Evolutionary conservation across 2,329 filamentous ascomycete species (phyloP).

Genomic region (Fusarium scirpi): DNA sequence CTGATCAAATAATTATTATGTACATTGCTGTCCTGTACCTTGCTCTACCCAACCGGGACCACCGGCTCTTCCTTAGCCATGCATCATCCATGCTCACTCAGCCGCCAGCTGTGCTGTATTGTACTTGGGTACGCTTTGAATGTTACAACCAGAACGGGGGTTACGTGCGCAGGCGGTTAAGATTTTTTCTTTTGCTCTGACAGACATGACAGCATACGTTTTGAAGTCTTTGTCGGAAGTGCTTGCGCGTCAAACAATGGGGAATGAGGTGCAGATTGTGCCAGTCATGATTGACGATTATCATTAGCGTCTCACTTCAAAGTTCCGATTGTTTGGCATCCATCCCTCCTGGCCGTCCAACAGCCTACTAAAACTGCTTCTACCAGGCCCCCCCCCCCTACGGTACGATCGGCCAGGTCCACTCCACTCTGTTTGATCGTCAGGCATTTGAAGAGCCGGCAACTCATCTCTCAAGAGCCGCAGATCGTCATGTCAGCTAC

Average conservation of each 20-base stretch:
- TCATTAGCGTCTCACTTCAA: conserved; percentile 23
- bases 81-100: conserved; percentile 38
- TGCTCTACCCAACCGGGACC: conserved; percentile 23
- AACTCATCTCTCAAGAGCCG: conserved; percentile 32
- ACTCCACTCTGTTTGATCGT: conserved; percentile 41
- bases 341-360: conserved; percentile 1
- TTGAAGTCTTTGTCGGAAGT: not conserved
- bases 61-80: conserved; percentile 32
- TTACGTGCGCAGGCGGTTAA: conserved; percentile 13
- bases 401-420: conserved; percentile 34
- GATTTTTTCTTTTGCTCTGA: not conserved
- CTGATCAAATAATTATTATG: conserved; percentile 3
- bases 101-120: conserved; percentile 20
- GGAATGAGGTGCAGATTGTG: conserved; percentile 12
- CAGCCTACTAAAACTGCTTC: not conserved
- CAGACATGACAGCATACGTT: not conserved
- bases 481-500: conserved; percentile 30
- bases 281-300: conserved; percentile 2
- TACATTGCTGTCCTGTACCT: not conserved
- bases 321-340: conserved; percentile 10
- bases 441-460: conserved; percentile 35
- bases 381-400: conserved; percentile 23
- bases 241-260: conserved; percentile 41
- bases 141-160: conserved; percentile 28
- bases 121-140: not conserved